These are phyloP conservation scores for Alternaria longipes DNA, from an alignment of 2,329 filamentous ascomycete species.

Conservation along the genomic window DNA sequence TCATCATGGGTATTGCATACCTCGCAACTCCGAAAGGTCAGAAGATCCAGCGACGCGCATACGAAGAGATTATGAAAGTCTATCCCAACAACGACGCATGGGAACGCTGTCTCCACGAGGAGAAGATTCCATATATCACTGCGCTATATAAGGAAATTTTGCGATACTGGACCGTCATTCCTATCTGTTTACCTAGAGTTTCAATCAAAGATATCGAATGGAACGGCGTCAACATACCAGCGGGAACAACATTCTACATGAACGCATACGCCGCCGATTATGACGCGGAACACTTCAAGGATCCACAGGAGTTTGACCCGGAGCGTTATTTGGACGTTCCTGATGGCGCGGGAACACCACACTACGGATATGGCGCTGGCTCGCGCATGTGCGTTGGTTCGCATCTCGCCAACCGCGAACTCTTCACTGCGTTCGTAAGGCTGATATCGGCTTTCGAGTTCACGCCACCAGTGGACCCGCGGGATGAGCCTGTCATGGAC, in stretches of 20 bases:
- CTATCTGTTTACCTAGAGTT: constrained; percentile 77
- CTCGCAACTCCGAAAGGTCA: constrained; percentile 74
- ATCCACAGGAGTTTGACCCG: constrained; percentile 70
- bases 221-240: constrained; percentile 72
- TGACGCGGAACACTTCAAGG: constrained; percentile 72
- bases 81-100: constrained; percentile 81
- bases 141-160: constrained; percentile 81
- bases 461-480: constrained; percentile 50
- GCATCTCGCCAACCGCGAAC: constrained; percentile 54
- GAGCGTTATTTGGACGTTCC: constrained; percentile 70
- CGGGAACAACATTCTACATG: constrained; percentile 82
- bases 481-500: constrained; percentile 56
- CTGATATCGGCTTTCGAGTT: constrained; percentile 60
- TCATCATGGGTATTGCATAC: constrained; percentile 82
- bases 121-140: constrained; percentile 79
- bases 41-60: constrained; percentile 73
- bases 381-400: constrained; percentile 59
- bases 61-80: constrained; percentile 73
- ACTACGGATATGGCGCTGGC: constrained; percentile 60
- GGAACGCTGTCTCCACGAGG: constrained; percentile 75
- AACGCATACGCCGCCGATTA: constrained; percentile 79
- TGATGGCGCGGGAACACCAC: constrained; percentile 58
- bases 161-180: constrained; percentile 81
- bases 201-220: constrained; percentile 77
- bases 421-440: constrained; percentile 59